Evolutionary conservation across 257 asterid genomes (phyloP), one percentile per base, ranked within the genome.

Genomic region (Solanum phureja): DNA sequence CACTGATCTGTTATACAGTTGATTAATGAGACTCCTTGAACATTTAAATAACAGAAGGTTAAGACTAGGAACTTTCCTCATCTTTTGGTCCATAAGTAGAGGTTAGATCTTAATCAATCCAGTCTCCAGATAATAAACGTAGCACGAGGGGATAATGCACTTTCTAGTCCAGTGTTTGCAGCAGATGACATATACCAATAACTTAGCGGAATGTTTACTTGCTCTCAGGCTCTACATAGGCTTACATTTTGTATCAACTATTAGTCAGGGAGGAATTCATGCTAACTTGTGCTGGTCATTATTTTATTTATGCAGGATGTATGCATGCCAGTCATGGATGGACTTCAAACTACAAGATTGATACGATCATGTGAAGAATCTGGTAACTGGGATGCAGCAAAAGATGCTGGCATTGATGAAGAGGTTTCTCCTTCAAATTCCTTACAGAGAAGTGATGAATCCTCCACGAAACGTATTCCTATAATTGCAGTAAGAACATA

Each of bases 311-410:
- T 90, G 87, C 89, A 96, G 99, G 99, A 96, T 88, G 98, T 96
- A 23, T 95, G 93, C 91, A 96, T 95, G 99, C 99, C 99, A 11
- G 95, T 92, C 87, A 94, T 96, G 98, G 95, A 95, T 90, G 99
- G 99, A 42, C 95, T 95, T 83, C 92, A 95, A 92, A 98, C 99
- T 11, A 95, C 98, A 8, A 91, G 95, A 89, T 66, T 94, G 77
- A 96, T 96, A 86, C 92, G 99, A 79, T 94, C 98, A 2, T 96
- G 87, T 21, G 99, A 96, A 90, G 95, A 96, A 91, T 92, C 95
- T 7, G 99, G 99, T 33, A 93, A 91, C 79, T 96, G 98, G 98
- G 96, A 94, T 4, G 98, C 94, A 35, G 98, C 99, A 18, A 81
- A 69, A 23, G 91, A 91, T 86, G 98, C 96, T 58, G 99, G 98